Evolutionary conservation across 1,284 basidiomycete species (phyloP), one percentile per base, ranked within the genome.

Genomic region (Moesziomyces sp.): DNA sequence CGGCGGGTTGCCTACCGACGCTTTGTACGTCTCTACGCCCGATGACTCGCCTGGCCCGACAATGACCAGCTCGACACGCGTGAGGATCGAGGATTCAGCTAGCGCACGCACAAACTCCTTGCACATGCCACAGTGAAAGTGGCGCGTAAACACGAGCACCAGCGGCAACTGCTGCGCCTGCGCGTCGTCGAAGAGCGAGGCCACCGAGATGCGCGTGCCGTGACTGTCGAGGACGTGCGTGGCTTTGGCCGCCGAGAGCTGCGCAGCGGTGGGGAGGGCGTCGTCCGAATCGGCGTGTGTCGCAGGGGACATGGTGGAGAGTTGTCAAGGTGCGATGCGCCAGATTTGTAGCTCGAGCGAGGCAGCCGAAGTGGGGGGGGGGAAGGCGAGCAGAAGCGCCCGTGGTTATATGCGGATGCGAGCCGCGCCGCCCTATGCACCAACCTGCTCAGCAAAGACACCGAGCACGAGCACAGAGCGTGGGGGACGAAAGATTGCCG

Each of bases 111-210:
- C 46, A 38, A 50, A 76, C 46, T 66, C 56, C 34, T 58, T 73
- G 66, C 73, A 76, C 68, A 67, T 73, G n/a, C 73, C 73, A 56
- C 73, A 76, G 69, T 76, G 68, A 24, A 73, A 72, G 60, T 76
- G 74, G 21, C 74, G 62, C 1, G 68, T 72, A 18, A 76, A 63
- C 49, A 76, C 47, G 49, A 76, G 60, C 9, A 76, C 45, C 4
- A 66, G 28, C 3, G 62, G 46, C 5, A 55, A 9, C 18, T 50
- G 43, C 24, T 58, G 54, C 9, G 43, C 18, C 10, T 51, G 24
- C 9, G 64, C 59, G 2, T 24, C 19, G 14, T 56, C 45, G 24
- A 63, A 47, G 35, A 73, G 56, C 1, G 53, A 46, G 21, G 56
- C 52, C 28, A 73, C 67, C 10, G 19, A 8, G 53, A 68, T 34